Evolutionary conservation across 2,329 filamentous ascomycete genomes (phyloP).

Genomic region (Calonectria pauciramosa): DNA sequence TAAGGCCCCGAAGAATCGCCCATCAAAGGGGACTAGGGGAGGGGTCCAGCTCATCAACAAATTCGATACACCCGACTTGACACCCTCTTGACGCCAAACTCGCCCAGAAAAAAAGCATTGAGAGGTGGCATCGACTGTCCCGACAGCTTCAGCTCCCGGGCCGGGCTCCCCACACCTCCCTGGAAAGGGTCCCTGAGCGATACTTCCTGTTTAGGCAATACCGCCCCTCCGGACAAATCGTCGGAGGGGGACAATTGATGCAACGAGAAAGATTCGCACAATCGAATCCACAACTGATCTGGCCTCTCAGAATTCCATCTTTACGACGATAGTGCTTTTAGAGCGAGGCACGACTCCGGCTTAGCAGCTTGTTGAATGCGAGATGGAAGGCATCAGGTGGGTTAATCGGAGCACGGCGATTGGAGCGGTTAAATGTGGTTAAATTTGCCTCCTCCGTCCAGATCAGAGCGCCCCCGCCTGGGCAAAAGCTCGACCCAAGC

Average conservation of each 20-base stretch:
- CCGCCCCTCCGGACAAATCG: neutral
- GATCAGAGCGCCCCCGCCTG: neutral
- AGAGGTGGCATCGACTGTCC: slow-evolving; percentile 3
- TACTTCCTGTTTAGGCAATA: slow-evolving; percentile 18
- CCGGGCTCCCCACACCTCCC: slow-evolving; percentile 25
- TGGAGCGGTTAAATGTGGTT: slow-evolving; percentile 36
- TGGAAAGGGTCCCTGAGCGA: slow-evolving; percentile 5
- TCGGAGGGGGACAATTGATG: neutral
- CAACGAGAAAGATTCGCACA: slow-evolving; percentile 2
- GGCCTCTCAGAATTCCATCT: neutral
- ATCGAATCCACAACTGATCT: neutral
- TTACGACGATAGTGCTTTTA: neutral
- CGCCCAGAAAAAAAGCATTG: neutral
- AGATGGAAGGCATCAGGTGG: slow-evolving; percentile 10
- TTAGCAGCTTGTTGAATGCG: slow-evolving; percentile 1
- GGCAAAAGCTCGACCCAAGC: slow-evolving; percentile 14
- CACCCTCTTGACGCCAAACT: neutral
- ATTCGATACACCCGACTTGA: neutral
- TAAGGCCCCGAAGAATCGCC: neutral
- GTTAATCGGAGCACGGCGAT: slow-evolving; percentile 11
- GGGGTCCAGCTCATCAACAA: neutral
- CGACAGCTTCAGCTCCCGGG: slow-evolving; percentile 18
- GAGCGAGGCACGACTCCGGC: neutral
- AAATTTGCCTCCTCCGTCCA: slow-evolving; percentile 18
- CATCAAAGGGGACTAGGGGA: neutral